Conservation (phyloP, 768 basidiomycete species). For the Lyophyllum shimeji region DNA sequence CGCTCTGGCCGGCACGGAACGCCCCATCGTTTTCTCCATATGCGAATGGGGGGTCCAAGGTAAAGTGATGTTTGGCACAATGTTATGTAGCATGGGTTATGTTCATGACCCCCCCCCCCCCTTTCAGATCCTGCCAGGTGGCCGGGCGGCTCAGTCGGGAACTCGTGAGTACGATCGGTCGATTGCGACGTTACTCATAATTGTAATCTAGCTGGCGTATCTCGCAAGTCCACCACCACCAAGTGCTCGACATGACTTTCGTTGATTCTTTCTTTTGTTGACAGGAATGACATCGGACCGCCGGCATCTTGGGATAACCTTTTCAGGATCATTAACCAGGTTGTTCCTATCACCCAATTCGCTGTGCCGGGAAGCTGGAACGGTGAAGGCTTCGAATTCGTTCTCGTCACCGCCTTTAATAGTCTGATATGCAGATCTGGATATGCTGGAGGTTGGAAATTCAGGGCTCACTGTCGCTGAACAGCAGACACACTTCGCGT, state of each 20-base stretch:
- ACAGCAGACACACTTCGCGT: constrained; percentile 48
- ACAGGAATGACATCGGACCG: constrained; percentile 47
- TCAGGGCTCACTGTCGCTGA: constrained; percentile 38
- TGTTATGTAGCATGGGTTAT: no score
- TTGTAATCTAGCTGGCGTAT: constrained; percentile 37
- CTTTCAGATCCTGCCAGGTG: constrained; percentile 48
- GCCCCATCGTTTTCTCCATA: constrained; percentile 51
- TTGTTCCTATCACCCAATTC: constrained; percentile 50
- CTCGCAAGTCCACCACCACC: constrained; percentile 27
- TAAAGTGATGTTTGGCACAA: background rate
- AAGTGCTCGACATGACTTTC: background rate
- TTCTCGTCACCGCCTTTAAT: constrained; percentile 15
- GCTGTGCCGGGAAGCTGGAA: constrained; percentile 47
- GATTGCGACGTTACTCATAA: background rate
- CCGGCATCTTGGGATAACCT: constrained; percentile 47
- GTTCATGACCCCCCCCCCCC: background rate
- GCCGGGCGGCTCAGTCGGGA: constrained; percentile 43
- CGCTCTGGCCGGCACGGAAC: constrained; percentile 41
- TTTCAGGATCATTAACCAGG: constrained; percentile 49
- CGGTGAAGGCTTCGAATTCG: constrained; percentile 18
- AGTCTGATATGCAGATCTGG: constrained; percentile 36
- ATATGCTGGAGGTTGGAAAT: constrained; percentile 55
- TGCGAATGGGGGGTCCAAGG: constrained; percentile 50
- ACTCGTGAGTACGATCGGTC: constrained; percentile 32
- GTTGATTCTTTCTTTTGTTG: background rate